A percentile compares a stretch with the other conserved stretches of the same genome.
Evolutionary conservation across 2,329 filamentous ascomycete species (phyloP).

Genomic region (Plenodomus tracheiphilus): DNA sequence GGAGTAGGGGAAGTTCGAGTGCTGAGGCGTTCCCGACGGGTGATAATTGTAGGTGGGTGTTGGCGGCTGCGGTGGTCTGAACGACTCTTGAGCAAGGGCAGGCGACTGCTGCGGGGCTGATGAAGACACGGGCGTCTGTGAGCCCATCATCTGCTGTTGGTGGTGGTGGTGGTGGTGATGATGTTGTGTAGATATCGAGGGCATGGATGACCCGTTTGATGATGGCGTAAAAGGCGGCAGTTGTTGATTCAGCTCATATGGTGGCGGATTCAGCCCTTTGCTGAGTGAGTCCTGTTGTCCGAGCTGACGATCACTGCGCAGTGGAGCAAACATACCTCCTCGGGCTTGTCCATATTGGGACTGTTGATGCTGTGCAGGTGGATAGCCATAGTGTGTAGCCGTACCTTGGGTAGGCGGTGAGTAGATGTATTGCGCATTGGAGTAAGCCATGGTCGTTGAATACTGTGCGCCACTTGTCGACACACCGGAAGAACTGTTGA

Average conservation of each 20-base stretch:
- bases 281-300: constrained; percentile 61
- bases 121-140: constrained; percentile 45
- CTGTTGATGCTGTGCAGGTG: constrained; percentile 42
- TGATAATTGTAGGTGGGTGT: constrained; percentile 68
- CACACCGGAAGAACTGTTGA: constrained; percentile 64
- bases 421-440: constrained; percentile 65
- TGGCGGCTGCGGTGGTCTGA: constrained; percentile 60
- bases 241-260: constrained; percentile 64
- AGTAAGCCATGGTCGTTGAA: constrained; percentile 62
- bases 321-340: constrained; percentile 59
- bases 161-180: constrained; percentile 40
- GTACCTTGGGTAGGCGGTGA: constrained; percentile 59
- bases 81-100: constrained; percentile 63
- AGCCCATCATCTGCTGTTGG: constrained; percentile 53
- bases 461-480: constrained; percentile 60
- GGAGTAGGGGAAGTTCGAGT: constrained; percentile 53
- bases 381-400: constrained; percentile 58
- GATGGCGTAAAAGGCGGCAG: constrained; percentile 65
- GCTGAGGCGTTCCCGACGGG: constrained; percentile 55
- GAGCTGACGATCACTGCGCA: constrained; percentile 55
- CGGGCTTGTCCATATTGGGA: constrained; percentile 37
- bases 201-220: constrained; percentile 54
- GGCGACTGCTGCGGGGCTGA: constrained; percentile 52
- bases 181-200: constrained; percentile 47
- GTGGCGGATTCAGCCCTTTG: constrained; percentile 67